phyloP scores from a whole-genome alignment of 768 basidiomycete species.

The Steccherinum ochraceum region DNA sequence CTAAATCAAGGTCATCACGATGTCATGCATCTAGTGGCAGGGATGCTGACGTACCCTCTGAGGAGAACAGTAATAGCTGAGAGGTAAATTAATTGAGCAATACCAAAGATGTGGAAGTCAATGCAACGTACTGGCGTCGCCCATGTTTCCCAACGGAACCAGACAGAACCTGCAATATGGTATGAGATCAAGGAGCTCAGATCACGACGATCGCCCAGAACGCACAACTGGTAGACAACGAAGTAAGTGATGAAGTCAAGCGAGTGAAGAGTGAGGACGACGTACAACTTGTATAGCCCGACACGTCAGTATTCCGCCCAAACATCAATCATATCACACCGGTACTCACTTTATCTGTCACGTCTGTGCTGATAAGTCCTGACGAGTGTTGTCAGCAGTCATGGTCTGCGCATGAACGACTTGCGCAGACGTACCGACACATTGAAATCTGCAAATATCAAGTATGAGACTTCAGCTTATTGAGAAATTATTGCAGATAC shows the following conservation, averaged over 20 bases:
- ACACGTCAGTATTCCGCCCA: neutral
- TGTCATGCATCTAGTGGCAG: neutral
- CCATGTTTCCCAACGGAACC: conserved; percentile 25
- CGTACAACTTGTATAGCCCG: neutral
- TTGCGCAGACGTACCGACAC: conserved; percentile 7
- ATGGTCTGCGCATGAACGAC: neutral
- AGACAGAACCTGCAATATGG: conserved; percentile 17
- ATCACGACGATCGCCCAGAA: too few relatives aligned
- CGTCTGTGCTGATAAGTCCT: neutral
- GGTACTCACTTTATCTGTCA: conserved; percentile 1
- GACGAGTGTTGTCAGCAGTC: neutral
- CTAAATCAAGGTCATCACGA: conserved; percentile 7
- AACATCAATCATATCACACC: neutral
- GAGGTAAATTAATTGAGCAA: neutral
- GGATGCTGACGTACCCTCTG: neutral
- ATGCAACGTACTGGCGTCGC: conserved; percentile 15
- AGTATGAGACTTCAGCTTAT: too few relatives aligned
- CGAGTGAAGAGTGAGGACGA: neutral
- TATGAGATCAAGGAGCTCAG: too few relatives aligned
- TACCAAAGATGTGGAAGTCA: conserved; percentile 1
- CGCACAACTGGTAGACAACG: too few relatives aligned
- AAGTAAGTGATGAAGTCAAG: neutral
- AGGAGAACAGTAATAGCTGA: neutral
- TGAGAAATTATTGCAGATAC: conserved; percentile 3
- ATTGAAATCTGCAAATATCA: conserved; percentile 9